Evolutionary conservation across 106 monocot genomes (phyloP), one percentile per base, ranked within the genome.

Genomic region (Xerophyta viscosa): DNA sequence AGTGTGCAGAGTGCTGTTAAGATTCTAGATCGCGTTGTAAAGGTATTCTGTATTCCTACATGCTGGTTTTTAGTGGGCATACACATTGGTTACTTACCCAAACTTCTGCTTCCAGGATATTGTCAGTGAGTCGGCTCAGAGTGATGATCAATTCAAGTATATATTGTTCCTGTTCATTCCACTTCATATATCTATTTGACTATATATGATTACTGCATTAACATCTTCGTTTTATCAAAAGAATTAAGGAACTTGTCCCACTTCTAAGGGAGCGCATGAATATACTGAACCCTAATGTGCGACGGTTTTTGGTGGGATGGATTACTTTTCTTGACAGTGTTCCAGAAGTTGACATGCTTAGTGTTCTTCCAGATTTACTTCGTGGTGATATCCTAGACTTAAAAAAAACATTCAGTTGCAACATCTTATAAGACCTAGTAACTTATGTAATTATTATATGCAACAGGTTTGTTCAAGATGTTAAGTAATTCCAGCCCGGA

Each of bases 341-440:
- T 46, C 98, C 98, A 54, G 98, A 98, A 61, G 90, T 98, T 74
- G 98, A 98, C 65, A 98, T 98, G 98, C 90, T 98, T 68, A 89
- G 98, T 63, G 89, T 98, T 56, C 98, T 98, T 57, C 98, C 98
- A 52, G 98, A 98, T 86, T 90, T 98, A 71, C 98, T 98, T 69
- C 89, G 86, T 79, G 98, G 98, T 98, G 85, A 71, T 43, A 22
- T 27, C 50, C 26, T 27, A 26, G 9, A 45, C 7, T 24, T 10
- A 22, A 23, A 2, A 3, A 7, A 46, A 2, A 18, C 2, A 39
- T 31, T 45, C 13, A 22, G 0, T n/a, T n/a, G 10, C 13, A 39
- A 12, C 10, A 12, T 10, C 39, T 39, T 39, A 39, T 46, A 2
- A 19, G 20, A 46, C 20, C 2, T 44, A 6, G n/a, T 46, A 20